Base-by-base conservation (phyloP, 73 alveolate species). In the Tetrahymena borealis region DNA sequence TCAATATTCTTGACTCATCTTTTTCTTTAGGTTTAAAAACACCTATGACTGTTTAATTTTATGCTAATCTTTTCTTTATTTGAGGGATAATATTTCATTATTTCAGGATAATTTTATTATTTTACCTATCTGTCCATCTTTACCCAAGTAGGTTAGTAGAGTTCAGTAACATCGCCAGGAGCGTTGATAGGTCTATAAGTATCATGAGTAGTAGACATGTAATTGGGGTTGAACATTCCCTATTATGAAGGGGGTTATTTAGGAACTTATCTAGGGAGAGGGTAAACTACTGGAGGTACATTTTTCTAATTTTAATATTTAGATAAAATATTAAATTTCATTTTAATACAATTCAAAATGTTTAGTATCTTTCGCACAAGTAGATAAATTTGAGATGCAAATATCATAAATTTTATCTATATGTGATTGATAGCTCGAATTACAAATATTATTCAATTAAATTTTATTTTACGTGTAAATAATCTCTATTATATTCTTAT, bases 141-240 rank as follows among this genome's bases (percentile, higher is more conserved):
- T 20, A 96, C 99, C 96, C 94, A 97, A 77, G 97, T 97, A 32
- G 99, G 99, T 94, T 98, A 99, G 95, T 90, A 98, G 78, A 96
- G 97, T 94, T 95, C 98, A 36, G 95, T 93, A 24, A 96, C 85
- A 92, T 97, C 98, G 24, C 79, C 94, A 28, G 92, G 38, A 37
- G 40, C 91, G 92, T 91, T 92, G 40, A 79, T 35, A n/a, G 95
- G 97, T 12, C 90, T 38, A 90, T 94, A 95, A 78, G 93, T 91
- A 18, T 95, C 94, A 41, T 94, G 96, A 28, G 96, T 94, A 31
- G 94, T 94, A 11, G 94, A 91, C 90, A 91, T 40, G 93, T 94
- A 94, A 38, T 94, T 90, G 31, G 96, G 94, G 85, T 95, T 43
- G 42, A 93, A 79, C 96, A 95, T 93, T 93, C 98, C 94, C 36